Evolutionary conservation across 1,139 yeast genomes (phyloP), one percentile per base, ranked within the genome.

Genomic region (Saccharomyces uvarum): DNA sequence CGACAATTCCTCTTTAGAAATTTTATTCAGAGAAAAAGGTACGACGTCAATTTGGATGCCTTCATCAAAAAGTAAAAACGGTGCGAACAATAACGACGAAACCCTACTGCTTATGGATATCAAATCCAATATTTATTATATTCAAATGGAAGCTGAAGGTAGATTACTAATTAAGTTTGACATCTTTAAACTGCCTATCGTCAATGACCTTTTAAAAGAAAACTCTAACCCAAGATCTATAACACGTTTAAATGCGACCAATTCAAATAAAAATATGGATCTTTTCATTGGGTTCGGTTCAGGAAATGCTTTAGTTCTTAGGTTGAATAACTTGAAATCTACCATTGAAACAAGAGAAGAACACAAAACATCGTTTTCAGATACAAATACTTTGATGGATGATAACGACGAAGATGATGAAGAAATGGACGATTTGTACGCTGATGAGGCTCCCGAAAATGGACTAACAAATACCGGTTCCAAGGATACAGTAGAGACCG

Each of bases 271-370:
- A 16, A 54, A 56, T 13, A 53, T 64, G 32, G 61, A 62, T 51
- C 47, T 68, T 29, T 65, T 68, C 48, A 61, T 68, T 32, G 70
- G 71, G 5, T 68, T 66, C 50, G 61, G 59, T 49, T 66, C 71
- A 5, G 72, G 72, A n/a, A 61, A 68, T 57, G 61, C 70, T 2
- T 54, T 64, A 28, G 53, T 63, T 3, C 60, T 68, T 5, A 62
- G 63, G 53, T 51, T 68, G 52, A 68, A 65, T 54, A 68, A 68
- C 51, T 53, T 68, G 38, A 61, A 58, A 47, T 64, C 70, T n/a
- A 64, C 67, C 3, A 56, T 67, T 44, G 65, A 60, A 4, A 57
- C 63, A 13, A 62, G 66, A 49, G 58, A 58, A 26, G 61, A 59
- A 32, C 64, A 61, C 48, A 55, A 54, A 16, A 47, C 50, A 50